Evolutionary conservation across 768 basidiomycete genomes (phyloP).

Genomic region (Suillus ampliporus): DNA sequence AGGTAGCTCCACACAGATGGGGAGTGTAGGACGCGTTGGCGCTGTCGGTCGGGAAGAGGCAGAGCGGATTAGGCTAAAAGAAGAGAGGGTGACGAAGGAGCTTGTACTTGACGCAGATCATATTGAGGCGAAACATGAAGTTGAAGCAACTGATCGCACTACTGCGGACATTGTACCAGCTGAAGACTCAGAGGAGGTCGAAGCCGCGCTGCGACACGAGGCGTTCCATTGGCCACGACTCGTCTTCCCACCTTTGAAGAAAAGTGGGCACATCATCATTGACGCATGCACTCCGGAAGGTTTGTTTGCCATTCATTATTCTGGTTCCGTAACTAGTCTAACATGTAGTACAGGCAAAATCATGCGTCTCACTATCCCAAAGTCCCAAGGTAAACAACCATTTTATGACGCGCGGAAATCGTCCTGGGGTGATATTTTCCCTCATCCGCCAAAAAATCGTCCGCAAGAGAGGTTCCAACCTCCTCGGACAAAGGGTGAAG

Average conservation of each 20-base stretch:
- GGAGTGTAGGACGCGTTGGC: slow-evolving; percentile 33
- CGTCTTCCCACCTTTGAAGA: slow-evolving; percentile 90
- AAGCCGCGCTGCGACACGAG: slow-evolving; percentile 67
- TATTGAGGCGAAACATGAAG: neutral
- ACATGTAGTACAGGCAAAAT: slow-evolving; percentile 72
- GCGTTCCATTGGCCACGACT: slow-evolving; percentile 91
- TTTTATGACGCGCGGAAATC: slow-evolving; percentile 96
- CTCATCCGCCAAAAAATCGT: slow-evolving; percentile 82
- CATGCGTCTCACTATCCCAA: slow-evolving; percentile 89
- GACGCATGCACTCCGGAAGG: slow-evolving; percentile 89
- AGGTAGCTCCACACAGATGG: slow-evolving; percentile 8
- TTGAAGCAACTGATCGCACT: slow-evolving; percentile 7
- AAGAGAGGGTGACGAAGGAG: slow-evolving; percentile 28
- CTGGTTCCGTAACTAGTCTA: slow-evolving; percentile 4
- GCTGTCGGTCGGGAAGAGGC: slow-evolving; percentile 35
- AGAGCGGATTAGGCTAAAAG: slow-evolving; percentile 29
- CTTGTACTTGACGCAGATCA: slow-evolving; percentile 28
- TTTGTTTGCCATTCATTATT: slow-evolving; percentile 30
- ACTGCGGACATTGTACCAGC: slow-evolving; percentile 15
- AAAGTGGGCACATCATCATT: slow-evolving; percentile 88
- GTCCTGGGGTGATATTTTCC: slow-evolving; percentile 94
- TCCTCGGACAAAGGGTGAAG: slow-evolving; percentile 35
- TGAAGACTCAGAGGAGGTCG: slow-evolving; percentile 40
- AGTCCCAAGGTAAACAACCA: slow-evolving; percentile 92
- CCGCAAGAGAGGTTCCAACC: slow-evolving; percentile 66